A percentile compares a stretch with the other conserved stretches of the same genome.
phyloP scores from a whole-genome alignment of 73 alveolate genomes.

The Paramecium caudatum region DNA sequence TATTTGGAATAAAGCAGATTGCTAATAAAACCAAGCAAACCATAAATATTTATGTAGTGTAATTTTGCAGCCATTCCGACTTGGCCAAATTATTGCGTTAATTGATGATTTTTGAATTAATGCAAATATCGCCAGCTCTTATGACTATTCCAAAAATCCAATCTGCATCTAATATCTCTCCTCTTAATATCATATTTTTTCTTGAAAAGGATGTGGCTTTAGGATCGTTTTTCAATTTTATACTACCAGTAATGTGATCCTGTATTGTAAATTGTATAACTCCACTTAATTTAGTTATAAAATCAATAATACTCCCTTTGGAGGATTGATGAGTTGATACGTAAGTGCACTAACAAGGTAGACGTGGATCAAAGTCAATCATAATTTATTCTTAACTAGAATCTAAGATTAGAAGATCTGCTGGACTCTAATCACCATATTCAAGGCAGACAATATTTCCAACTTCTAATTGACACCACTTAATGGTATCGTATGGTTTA shows the following conservation, averaged over 20 bases:
- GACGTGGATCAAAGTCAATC: not conserved
- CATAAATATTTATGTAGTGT: not conserved
- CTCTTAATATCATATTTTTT: constrained; percentile 31
- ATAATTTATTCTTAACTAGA: constrained; percentile 38
- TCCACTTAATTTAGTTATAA: constrained; percentile 14
- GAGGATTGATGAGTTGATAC: not conserved
- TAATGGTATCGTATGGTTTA: not conserved
- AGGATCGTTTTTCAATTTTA: constrained; percentile 56
- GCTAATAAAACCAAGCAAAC: not conserved
- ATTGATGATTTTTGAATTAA: too few relatives aligned
- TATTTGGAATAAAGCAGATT: constrained; percentile 16
- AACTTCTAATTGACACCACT: constrained; percentile 15
- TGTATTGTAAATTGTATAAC: not conserved
- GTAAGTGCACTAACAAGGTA: constrained; percentile 13
- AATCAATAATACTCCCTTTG: constrained; percentile 23
- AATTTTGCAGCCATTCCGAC: too few relatives aligned
- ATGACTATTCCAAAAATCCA: constrained; percentile 57
- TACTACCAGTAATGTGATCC: not conserved
- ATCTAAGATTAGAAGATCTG: constrained; percentile 50
- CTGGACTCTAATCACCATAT: constrained; percentile 23
- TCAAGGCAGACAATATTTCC: constrained; percentile 39
- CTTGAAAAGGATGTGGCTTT: constrained; percentile 1
- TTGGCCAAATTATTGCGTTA: too few relatives aligned
- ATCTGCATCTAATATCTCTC: not conserved
- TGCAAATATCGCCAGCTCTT: constrained; percentile 11